phyloP scores from a whole-genome alignment of 192 early-diverging fungal genomes.

The Rhizophagus clarus region DNA sequence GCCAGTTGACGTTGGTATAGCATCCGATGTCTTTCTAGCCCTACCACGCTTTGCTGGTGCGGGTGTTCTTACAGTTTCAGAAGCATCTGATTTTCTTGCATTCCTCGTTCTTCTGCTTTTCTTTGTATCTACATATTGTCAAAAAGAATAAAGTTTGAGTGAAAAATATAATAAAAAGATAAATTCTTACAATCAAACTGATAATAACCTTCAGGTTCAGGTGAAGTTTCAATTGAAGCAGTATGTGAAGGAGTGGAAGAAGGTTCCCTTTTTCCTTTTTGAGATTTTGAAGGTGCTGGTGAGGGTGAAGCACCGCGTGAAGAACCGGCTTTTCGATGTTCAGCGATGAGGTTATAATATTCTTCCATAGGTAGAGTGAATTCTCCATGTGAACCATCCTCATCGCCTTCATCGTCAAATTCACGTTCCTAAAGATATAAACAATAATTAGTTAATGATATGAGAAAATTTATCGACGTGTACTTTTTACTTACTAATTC shows the following conservation, averaged over 20 bases:
- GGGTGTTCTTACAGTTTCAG: neutral
- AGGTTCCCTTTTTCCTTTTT: constrained; percentile 34
- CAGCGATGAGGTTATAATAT: constrained; percentile 49
- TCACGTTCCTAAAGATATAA: constrained; percentile 40
- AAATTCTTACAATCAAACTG: neutral
- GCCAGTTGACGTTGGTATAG: neutral
- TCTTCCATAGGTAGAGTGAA: constrained; percentile 50
- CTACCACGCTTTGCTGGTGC: neutral
- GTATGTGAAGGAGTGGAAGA: constrained; percentile 34
- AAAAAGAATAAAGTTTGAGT: neutral
- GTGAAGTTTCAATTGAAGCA: constrained; percentile 42
- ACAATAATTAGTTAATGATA: neutral
- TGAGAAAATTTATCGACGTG: neutral
- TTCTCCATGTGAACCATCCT: constrained; percentile 34
- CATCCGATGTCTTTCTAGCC: constrained; percentile 1
- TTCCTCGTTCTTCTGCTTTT: neutral
- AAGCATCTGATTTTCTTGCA: constrained; percentile 12
- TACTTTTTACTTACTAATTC: constrained; percentile 38
- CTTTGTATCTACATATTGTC: neutral
- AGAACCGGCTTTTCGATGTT: constrained; percentile 47
- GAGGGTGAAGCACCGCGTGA: constrained; percentile 27
- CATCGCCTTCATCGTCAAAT: constrained; percentile 36
- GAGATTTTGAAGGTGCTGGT: constrained; percentile 32
- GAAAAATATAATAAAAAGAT: neutral
- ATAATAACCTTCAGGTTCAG: constrained; percentile 46